These are phyloP conservation scores for Ustilaginoidea virens DNA, from an alignment of 2,329 filamentous ascomycete genomes.

Conservation along the genomic window DNA sequence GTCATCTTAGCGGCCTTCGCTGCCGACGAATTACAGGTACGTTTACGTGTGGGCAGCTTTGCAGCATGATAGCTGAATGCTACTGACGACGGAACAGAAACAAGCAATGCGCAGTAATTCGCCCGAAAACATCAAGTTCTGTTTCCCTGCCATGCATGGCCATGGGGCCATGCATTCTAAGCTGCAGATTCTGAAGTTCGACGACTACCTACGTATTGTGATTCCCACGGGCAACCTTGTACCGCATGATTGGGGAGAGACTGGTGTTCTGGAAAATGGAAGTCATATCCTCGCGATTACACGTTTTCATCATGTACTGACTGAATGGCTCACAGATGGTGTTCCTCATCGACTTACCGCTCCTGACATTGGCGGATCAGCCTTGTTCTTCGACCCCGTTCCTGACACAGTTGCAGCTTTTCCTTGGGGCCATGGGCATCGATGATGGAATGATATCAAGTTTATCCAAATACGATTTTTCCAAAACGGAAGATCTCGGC, in stretches of 20 bases:
- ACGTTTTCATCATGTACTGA: neutral
- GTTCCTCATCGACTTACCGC: conserved; percentile 85
- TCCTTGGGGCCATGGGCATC: conserved; percentile 51
- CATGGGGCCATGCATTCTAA: conserved; percentile 84
- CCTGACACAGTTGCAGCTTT: conserved; percentile 53
- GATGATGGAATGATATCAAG: conserved; percentile 50
- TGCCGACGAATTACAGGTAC: conserved; percentile 34
- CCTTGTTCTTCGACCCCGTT: conserved; percentile 33
- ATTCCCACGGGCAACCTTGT: conserved; percentile 80
- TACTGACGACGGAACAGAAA: conserved; percentile 19
- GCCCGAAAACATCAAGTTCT: conserved; percentile 45
- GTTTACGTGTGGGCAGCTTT: conserved; percentile 5
- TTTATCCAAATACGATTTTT: conserved; percentile 68
- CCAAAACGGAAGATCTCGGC: conserved; percentile 50
- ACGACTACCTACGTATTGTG: conserved; percentile 58
- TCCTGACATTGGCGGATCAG: conserved; percentile 22
- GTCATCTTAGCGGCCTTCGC: conserved; percentile 46
- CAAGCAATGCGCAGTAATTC: conserved; percentile 31
- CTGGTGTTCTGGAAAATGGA: conserved; percentile 72
- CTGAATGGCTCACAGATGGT: conserved; percentile 46
- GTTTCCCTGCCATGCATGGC: conserved; percentile 70
- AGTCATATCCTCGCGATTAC: conserved; percentile 8
- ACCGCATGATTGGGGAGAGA: conserved; percentile 80
- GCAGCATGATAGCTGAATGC: neutral
- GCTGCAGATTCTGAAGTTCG: conserved; percentile 74